These are phyloP conservation scores for Xylaria cubensis DNA, from an alignment of 495 filamentous ascomycete species.

Conservation along the genomic window DNA sequence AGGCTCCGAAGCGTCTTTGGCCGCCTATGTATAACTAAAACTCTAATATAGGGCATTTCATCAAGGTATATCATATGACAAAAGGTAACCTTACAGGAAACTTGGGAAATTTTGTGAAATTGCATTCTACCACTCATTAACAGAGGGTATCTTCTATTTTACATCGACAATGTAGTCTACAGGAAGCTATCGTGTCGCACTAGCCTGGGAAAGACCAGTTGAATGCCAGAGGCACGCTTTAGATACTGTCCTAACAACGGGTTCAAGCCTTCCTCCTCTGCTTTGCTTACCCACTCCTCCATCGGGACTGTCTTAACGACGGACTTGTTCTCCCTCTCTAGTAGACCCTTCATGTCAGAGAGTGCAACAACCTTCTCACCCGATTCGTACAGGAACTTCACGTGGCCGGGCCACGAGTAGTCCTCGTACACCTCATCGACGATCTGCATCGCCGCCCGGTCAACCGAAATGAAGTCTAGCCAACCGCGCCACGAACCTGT, in stretches of 20 bases:
- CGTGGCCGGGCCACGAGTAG: slow-evolving; percentile 9
- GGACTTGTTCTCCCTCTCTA: background rate
- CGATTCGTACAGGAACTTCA: slow-evolving; percentile 9
- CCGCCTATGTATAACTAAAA: background rate
- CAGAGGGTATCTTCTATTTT: background rate
- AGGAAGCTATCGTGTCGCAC: background rate
- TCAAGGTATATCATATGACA: background rate
- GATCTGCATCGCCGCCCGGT: background rate
- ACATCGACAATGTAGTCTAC: background rate
- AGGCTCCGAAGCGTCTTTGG: background rate
- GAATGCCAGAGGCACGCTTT: background rate
- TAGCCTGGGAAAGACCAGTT: background rate
- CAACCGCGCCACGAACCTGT: background rate
- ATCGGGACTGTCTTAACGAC: background rate
- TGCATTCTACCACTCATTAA: background rate
- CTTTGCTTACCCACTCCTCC: background rate
- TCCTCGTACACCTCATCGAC: background rate
- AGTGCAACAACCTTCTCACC: background rate
- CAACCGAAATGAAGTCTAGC: slow-evolving; percentile 6
- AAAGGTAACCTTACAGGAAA: background rate
- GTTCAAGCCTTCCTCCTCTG: background rate
- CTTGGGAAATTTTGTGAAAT: background rate
- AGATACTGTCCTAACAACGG: background rate
- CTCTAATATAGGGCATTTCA: background rate
- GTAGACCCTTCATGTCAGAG: background rate